Evolutionary conservation across 2,329 filamentous ascomycete species (phyloP).

Genomic region (Cladophialophora psammophila): DNA sequence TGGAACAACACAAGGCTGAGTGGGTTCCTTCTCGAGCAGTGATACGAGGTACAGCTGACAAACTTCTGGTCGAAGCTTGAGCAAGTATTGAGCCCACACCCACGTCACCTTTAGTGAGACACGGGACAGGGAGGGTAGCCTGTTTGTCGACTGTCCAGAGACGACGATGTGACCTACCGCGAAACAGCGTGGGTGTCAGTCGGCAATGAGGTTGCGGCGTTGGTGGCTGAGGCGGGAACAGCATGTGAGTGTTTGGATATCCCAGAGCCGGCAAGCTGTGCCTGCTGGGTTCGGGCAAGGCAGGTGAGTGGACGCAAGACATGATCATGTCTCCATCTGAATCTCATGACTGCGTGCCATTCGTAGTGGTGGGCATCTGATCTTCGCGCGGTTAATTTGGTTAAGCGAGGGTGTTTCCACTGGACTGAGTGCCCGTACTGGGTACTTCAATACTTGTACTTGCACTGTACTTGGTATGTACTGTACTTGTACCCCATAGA

Average conservation of each 20-base stretch:
- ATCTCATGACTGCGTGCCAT: conserved; percentile 8
- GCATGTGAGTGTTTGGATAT: neutral
- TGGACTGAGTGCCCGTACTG: neutral
- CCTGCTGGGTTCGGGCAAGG: neutral
- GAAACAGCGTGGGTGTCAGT: conserved; percentile 18
- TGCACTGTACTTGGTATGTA: too few relatives aligned
- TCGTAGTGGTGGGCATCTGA: conserved; percentile 8
- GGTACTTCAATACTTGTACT: too few relatives aligned
- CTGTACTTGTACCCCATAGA: too few relatives aligned
- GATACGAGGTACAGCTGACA: neutral
- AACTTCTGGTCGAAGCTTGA: conserved; percentile 3
- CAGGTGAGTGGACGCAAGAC: neutral
- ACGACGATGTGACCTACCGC: conserved; percentile 1
- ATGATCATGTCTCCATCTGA: conserved; percentile 5
- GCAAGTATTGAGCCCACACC: neutral
- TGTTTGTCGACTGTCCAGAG: neutral
- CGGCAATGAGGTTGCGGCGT: conserved; percentile 1
- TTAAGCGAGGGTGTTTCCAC: conserved; percentile 11
- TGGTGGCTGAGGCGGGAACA: neutral
- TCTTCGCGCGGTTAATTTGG: conserved; percentile 10
- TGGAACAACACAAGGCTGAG: conserved; percentile 1
- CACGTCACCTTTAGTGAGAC: conserved; percentile 13
- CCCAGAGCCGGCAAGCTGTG: neutral
- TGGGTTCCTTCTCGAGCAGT: neutral
- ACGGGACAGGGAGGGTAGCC: neutral